Percentiles rank a stretch among this genome's conserved stretches.
These are phyloP conservation scores for Gnomoniopsis sp. DNA, from an alignment of 2,329 filamentous ascomycete species.

Conservation along the genomic window DNA sequence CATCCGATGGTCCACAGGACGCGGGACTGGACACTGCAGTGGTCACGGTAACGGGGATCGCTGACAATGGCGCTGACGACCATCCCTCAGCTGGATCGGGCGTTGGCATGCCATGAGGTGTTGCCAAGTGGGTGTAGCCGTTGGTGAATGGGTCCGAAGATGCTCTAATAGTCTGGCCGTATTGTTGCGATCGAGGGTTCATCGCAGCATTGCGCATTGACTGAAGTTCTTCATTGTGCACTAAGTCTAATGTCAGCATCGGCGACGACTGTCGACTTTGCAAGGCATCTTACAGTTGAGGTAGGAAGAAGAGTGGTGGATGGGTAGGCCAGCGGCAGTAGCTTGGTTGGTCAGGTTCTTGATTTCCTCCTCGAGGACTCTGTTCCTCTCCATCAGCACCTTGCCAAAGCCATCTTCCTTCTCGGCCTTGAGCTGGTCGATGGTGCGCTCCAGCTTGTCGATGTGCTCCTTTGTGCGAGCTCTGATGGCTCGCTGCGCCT, in stretches of 20 bases:
- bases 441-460: constrained; percentile 70
- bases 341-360: constrained; percentile 31
- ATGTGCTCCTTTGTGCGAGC: constrained; percentile 86
- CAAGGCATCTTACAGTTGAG: constrained; percentile 31
- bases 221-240: constrained; percentile 40
- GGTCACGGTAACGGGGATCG: constrained; percentile 42
- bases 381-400: constrained; percentile 50
- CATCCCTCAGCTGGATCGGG: constrained; percentile 43
- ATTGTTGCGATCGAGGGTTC: constrained; percentile 43
- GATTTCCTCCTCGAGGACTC: constrained; percentile 52
- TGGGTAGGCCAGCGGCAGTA: constrained; percentile 32
- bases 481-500: constrained; percentile 83
- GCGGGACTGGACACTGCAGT: constrained; percentile 49
- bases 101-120: constrained; percentile 23
- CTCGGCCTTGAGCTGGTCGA: constrained; percentile 62
- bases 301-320: constrained; percentile 39
- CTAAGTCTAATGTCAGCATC: constrained; percentile 22
- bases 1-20: constrained; percentile 45
- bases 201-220: constrained; percentile 34
- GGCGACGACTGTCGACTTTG: background rate
- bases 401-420: constrained; percentile 44
- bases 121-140: constrained; percentile 32
- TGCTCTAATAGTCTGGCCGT: constrained; percentile 28
- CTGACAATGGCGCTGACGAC: constrained; percentile 29
- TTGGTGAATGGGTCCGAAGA: constrained; percentile 14